Percentiles rank a stretch among this genome's conserved stretches.
Evolutionary conservation across 202 grass and related monocot genomes (phyloP).

Genomic region (Setaria italica): DNA sequence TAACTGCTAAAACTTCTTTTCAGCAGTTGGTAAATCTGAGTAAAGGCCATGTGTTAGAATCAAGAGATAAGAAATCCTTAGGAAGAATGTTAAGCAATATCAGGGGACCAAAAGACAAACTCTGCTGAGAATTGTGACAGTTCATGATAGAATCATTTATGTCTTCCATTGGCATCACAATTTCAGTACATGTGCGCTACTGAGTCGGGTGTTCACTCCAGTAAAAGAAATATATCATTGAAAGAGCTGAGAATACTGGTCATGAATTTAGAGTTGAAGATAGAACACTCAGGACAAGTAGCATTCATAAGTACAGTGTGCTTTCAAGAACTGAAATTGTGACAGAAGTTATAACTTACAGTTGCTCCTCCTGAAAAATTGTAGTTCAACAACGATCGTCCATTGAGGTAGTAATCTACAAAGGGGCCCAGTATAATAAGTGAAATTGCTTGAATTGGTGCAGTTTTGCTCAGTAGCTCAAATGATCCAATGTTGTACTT

Average conservation of each 20-base stretch:
- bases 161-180: background rate
- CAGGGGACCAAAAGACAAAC: background rate
- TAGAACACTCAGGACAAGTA: conserved; percentile 23
- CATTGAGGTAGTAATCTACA: conserved; percentile 86
- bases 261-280: conserved; percentile 25
- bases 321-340: conserved; percentile 26
- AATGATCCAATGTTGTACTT: conserved; percentile 98
- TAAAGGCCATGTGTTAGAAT: background rate
- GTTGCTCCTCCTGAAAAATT: conserved; percentile 78
- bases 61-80: background rate
- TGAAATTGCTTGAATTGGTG: conserved; percentile 84
- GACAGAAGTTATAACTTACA: conserved; percentile 60
- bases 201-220: background rate
- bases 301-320: background rate
- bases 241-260: background rate
- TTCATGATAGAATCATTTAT: conserved; percentile 17
- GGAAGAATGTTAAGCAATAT: background rate
- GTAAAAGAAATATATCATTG: background rate
- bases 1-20: conserved; percentile 15
- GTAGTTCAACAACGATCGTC: conserved; percentile 68
- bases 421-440: conserved; percentile 86
- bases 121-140: background rate
- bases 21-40: background rate
- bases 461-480: conserved; percentile 89
- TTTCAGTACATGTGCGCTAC: background rate